phyloP scores from a whole-genome alignment of 306 rosid genomes.

The Lathyrus aphaca region DNA sequence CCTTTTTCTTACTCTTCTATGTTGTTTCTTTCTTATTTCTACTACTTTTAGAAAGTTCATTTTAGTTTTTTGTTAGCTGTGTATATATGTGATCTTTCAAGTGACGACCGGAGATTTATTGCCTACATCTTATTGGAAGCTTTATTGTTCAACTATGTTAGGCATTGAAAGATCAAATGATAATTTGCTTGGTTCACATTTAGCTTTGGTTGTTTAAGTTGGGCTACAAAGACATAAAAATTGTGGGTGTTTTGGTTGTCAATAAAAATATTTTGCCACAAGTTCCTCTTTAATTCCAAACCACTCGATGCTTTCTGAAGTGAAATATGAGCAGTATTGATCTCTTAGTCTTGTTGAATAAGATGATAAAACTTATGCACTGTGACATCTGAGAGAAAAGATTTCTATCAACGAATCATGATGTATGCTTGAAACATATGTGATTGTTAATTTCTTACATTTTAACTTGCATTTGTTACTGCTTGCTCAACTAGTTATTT shows the following conservation, averaged over 20 bases:
- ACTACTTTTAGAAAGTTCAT: background rate
- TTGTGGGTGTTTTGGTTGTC: slow-evolving; percentile 1
- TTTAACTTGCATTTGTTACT: slow-evolving; percentile 12
- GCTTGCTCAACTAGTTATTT: slow-evolving; percentile 19
- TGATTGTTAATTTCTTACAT: background rate
- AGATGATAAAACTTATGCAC: slow-evolving; percentile 1
- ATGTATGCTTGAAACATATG: slow-evolving; percentile 14
- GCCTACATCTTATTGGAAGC: slow-evolving; percentile 24
- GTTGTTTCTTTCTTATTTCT: background rate
- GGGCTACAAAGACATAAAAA: background rate
- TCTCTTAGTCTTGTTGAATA: slow-evolving; percentile 7
- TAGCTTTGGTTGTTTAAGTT: slow-evolving; percentile 25
- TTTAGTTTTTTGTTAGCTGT: slow-evolving; percentile 1
- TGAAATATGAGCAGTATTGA: slow-evolving; percentile 10
- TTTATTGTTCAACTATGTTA: background rate
- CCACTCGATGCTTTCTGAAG: background rate
- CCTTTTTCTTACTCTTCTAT: background rate
- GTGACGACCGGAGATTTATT: slow-evolving; percentile 11
- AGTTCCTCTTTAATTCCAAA: slow-evolving; percentile 19
- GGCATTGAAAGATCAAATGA: slow-evolving; percentile 16
- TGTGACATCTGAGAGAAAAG: slow-evolving; percentile 19
- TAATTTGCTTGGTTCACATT: slow-evolving; percentile 12
- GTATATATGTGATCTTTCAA: slow-evolving; percentile 26
- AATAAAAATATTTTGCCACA: slow-evolving; percentile 21
- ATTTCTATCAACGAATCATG: slow-evolving; percentile 18